A percentile compares a stretch with the other conserved stretches of the same genome.
Evolutionary conservation across 2,329 filamentous ascomycete species (phyloP).

Genomic region (Verticillium tricorpus): DNA sequence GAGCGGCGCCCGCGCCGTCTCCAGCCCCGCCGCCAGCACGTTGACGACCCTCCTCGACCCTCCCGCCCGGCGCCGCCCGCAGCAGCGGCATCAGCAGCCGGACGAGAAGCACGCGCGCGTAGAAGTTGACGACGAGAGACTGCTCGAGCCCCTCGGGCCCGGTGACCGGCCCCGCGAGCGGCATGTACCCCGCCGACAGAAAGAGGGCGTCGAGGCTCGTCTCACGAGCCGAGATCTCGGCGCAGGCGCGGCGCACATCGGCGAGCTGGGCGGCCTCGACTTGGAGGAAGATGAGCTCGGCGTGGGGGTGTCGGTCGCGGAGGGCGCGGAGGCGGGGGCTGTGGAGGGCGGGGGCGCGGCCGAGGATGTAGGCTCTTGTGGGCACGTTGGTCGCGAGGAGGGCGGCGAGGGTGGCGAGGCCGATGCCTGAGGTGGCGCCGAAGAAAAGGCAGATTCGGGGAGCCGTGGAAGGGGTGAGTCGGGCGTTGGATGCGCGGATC

Average conservation of each 20-base stretch:
- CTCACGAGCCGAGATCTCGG: not conserved
- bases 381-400: not conserved
- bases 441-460: not conserved
- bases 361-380: not conserved
- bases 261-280: slow-evolving; percentile 1
- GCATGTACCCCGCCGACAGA: not conserved
- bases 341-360: not conserved
- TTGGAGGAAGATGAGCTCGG: slow-evolving; percentile 1
- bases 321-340: not conserved
- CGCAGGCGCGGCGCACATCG: not conserved
- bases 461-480: not conserved
- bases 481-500: not conserved
- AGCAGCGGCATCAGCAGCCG: not conserved
- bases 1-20: not conserved
- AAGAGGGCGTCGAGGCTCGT: not conserved
- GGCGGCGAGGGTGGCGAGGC: not conserved
- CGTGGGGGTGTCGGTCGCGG: not conserved
- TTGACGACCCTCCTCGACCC: not conserved
- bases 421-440: slow-evolving; percentile 3
- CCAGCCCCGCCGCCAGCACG: not conserved
- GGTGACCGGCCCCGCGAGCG: not conserved
- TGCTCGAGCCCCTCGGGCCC: not conserved
- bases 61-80: not conserved
- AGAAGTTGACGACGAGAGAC: not conserved
- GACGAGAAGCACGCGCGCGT: not conserved